A percentile compares a stretch with the other conserved stretches of the same genome.
These are phyloP conservation scores for Verticillium longisporum DNA, from an alignment of 2,329 filamentous ascomycete species.

Conservation along the genomic window DNA sequence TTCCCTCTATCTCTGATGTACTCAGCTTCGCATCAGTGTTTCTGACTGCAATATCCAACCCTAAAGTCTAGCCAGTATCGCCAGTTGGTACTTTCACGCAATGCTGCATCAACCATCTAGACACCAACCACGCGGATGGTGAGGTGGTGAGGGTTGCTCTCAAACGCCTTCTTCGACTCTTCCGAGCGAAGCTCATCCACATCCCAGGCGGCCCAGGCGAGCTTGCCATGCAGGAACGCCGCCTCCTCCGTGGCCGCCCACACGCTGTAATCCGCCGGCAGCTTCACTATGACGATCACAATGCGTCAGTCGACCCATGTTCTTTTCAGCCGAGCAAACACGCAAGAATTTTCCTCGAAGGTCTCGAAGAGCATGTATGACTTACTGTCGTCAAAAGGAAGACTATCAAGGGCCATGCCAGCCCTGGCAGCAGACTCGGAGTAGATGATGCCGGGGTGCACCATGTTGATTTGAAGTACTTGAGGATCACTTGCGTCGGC, in stretches of 20 bases:
- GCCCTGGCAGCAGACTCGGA: not conserved
- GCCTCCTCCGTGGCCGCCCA: slow-evolving; percentile 39
- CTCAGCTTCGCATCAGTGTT: not conserved
- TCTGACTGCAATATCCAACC: not conserved
- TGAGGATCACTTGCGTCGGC: slow-evolving; percentile 22
- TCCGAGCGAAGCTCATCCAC: slow-evolving; percentile 36
- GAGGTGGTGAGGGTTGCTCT: slow-evolving; percentile 12
- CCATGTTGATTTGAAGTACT: slow-evolving; percentile 19
- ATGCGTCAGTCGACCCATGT: not conserved
- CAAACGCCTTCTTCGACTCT: slow-evolving; percentile 7
- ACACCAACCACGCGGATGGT: not conserved
- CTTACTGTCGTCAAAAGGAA: slow-evolving; percentile 19
- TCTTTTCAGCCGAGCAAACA: not conserved
- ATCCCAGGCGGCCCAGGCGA: slow-evolving; percentile 44
- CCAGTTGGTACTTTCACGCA: too few relatives aligned
- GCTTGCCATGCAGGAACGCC: slow-evolving; percentile 35
- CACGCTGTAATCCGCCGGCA: slow-evolving; percentile 33
- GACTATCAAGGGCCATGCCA: slow-evolving; percentile 4
- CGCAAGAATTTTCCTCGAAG: too few relatives aligned
- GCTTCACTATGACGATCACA: slow-evolving; percentile 7
- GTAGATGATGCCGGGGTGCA: slow-evolving; percentile 19
- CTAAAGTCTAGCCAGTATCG: too few relatives aligned
- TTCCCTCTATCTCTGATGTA: too few relatives aligned
- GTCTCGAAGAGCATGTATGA: not conserved
- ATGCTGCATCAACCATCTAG: not conserved